These are phyloP conservation scores for Garcileccinum viscosum DNA, from an alignment of 1,284 basidiomycete genomes.

Conservation along the genomic window DNA sequence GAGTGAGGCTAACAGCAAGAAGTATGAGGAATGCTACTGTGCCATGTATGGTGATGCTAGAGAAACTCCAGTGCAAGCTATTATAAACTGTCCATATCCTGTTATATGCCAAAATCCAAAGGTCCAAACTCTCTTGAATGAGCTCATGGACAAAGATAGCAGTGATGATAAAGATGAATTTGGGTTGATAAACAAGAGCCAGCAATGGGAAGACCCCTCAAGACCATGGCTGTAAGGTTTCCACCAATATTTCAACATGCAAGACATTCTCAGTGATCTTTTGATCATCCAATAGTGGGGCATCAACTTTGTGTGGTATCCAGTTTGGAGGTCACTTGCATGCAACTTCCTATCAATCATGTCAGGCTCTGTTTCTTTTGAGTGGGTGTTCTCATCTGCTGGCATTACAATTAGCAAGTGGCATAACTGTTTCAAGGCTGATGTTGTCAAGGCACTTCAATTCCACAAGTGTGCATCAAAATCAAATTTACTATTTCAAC, in stretches of 20 bases:
- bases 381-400: background rate
- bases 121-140: background rate
- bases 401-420: background rate
- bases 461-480: background rate
- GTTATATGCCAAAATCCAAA: background rate
- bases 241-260: slow-evolving; percentile 1
- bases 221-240: background rate
- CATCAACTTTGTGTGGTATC: background rate
- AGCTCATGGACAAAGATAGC: slow-evolving; percentile 3
- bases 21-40: background rate
- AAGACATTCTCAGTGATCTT: background rate
- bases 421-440: background rate
- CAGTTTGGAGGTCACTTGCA: background rate
- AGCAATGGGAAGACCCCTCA: background rate
- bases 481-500: background rate
- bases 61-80: background rate
- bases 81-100: background rate
- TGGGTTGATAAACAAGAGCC: background rate
- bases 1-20: background rate
- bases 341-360: background rate
- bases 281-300: background rate
- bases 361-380: background rate
- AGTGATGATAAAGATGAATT: background rate
- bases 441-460: background rate
- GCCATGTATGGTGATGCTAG: background rate